Percentiles rank a stretch among this genome's conserved stretches.
Evolutionary conservation across 257 asterid genomes (phyloP).

Genomic region (Ilex asprella): DNA sequence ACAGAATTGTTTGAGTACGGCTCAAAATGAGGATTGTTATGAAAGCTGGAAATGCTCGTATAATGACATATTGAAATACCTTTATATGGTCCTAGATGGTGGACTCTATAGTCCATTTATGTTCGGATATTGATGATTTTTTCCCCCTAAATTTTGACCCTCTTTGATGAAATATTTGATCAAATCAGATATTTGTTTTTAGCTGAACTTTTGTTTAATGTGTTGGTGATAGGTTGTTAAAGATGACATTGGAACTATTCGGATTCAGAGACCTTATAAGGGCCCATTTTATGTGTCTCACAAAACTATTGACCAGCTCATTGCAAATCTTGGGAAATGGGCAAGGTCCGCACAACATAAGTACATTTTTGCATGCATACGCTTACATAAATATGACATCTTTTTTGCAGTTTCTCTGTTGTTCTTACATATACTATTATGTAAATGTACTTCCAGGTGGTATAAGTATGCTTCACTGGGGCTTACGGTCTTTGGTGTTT

Average conservation of each 20-base stretch:
- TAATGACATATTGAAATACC: too few relatives aligned
- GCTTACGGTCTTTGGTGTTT: slow-evolving; percentile 65
- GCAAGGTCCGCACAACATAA: slow-evolving; percentile 46
- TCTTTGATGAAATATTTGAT: too few relatives aligned
- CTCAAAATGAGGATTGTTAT: too few relatives aligned
- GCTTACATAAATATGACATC: not conserved
- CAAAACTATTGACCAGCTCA: slow-evolving; percentile 87
- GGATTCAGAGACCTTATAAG: slow-evolving; percentile 85
- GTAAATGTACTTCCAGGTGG: slow-evolving; percentile 45
- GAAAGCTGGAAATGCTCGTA: too few relatives aligned
- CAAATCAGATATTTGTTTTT: slow-evolving; percentile 1
- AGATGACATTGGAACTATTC: slow-evolving; percentile 83
- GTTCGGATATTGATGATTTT: too few relatives aligned
- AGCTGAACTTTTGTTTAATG: slow-evolving; percentile 13
- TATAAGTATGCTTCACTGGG: slow-evolving; percentile 89
- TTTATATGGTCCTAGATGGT: too few relatives aligned
- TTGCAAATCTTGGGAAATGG: slow-evolving; percentile 95
- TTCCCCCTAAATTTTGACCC: too few relatives aligned
- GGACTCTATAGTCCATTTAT: too few relatives aligned
- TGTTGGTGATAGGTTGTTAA: slow-evolving; percentile 58
- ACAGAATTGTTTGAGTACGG: too few relatives aligned
- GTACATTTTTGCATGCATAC: not conserved
- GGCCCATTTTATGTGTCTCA: slow-evolving; percentile 95
- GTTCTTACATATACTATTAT: slow-evolving; percentile 1
- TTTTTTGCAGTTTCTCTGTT: not conserved